Evolutionary conservation across 371 early-diverging fungal genomes (phyloP), one percentile per base, ranked within the genome.

Genomic region (Mortierella sp.): DNA sequence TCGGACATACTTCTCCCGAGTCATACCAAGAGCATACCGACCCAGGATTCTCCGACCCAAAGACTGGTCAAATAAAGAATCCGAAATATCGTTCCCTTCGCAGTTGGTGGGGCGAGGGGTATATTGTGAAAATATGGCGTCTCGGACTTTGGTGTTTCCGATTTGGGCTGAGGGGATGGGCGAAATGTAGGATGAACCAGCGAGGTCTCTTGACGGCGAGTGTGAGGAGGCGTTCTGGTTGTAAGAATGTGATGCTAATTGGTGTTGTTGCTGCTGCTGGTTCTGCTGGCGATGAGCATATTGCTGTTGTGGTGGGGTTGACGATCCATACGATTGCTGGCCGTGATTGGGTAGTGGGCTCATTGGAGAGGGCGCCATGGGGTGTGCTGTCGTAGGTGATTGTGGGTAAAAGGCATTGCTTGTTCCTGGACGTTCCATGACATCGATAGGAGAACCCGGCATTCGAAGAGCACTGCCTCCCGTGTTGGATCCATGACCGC

Each of bases 81-180:
- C 73, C 31, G 58, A 55, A 26, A 73, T 73, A 26, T 73, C 73
- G 3, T 38, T 58, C 24, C 73, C 67, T 0, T 73, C 68, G 51
- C 67, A 67, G 3, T 42, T 24, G 8, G 58, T 46, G 0, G 64
- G 23, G 10, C 60, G 67, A 19, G 73, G 73, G 13, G 46, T 47
- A 13, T 63, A 73, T 26, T 73, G 73, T 23, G 43, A 23, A 47
- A 52, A 55, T 41, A 73, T 73, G 12, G 60, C 53, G 0, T 73
- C 73, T 24, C 46, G 51, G 30, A 52, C 56, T 7, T 45, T 58
- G 14, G 3, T 45, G 0, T 60, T 34, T 13, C 47, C 48, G 55
- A 56, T 21, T 8, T 48, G 27, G 14, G 56, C 24, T 8, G 60
- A 46, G n/a, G 30, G 21, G 2, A 42, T 55, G 3, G 73, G 67